Percentiles rank a stretch among this genome's conserved stretches.
Conservation (phyloP, 345 rosid species). For the Melaleuca quinquenervia region DNA sequence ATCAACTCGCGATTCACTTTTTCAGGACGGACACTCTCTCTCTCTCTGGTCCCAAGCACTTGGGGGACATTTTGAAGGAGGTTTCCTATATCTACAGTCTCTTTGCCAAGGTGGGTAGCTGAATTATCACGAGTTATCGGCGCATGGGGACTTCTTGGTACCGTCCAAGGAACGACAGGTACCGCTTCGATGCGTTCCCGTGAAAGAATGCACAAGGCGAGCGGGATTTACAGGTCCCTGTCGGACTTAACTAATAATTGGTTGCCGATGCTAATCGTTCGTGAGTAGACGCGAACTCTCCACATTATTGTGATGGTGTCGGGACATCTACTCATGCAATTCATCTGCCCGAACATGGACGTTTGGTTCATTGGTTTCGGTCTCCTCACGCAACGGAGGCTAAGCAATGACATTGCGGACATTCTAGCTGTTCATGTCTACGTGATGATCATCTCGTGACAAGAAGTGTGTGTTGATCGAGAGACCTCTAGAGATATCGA, state of each 20-base stretch:
- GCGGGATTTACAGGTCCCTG: neutral
- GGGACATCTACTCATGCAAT: neutral
- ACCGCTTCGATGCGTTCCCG: neutral
- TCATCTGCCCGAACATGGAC: neutral
- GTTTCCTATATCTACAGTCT: neutral
- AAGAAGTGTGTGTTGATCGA: neutral
- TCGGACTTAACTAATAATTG: neutral
- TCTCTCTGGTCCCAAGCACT: neutral
- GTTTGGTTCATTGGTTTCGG: neutral
- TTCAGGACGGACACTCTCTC: neutral
- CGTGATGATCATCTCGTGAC: neutral
- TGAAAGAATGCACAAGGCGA: neutral
- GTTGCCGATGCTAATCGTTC: neutral
- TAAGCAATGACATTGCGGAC: neutral
- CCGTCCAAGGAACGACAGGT: neutral
- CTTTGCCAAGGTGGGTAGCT: neutral
- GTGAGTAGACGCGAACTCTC: neutral
- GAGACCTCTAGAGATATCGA: neutral
- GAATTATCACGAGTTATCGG: neutral
- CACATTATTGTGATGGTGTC: neutral
- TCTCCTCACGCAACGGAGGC: too few species aligned
- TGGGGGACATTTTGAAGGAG: neutral
- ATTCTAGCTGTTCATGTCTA: neutral
- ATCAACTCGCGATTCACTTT: neutral
- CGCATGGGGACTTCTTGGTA: neutral